Conservation (phyloP, 371 early-diverging fungal genomes). For the Cladochytrium tenue region DNA sequence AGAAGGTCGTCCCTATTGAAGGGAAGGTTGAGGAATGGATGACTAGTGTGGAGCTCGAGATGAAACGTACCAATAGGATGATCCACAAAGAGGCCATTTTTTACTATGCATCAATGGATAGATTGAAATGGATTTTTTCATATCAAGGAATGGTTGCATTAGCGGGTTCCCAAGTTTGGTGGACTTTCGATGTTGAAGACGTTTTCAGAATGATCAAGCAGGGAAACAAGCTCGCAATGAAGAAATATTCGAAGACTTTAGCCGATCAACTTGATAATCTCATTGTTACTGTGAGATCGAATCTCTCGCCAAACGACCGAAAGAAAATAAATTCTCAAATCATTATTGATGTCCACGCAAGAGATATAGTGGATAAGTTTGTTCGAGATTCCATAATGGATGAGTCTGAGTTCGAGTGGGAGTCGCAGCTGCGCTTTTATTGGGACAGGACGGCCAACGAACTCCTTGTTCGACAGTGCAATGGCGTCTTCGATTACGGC, state of each 20-base stretch:
- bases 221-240: conserved; percentile 65
- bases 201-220: conserved; percentile 57
- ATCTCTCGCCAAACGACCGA: conserved; percentile 53
- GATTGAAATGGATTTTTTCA: conserved; percentile 49
- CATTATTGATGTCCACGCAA: conserved; percentile 63
- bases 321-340: conserved; percentile 64
- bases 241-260: conserved; percentile 47
- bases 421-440: conserved; percentile 58
- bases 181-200: conserved; percentile 69
- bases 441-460: conserved; percentile 53
- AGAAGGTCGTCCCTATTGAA: conserved; percentile 47
- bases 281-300: conserved; percentile 52
- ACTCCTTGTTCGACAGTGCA: conserved; percentile 53
- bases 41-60: conserved; percentile 54
- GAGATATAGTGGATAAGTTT: conserved; percentile 62
- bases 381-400: conserved; percentile 61
- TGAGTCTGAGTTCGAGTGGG: conserved; percentile 62
- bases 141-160: conserved; percentile 63
- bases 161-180: conserved; percentile 64
- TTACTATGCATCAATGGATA: conserved; percentile 55
- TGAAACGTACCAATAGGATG: conserved; percentile 57
- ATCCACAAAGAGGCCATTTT: conserved; percentile 62
- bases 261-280: conserved; percentile 57
- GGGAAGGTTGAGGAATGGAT: conserved; percentile 66
- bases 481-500: conserved; percentile 64